A percentile compares a stretch with the other conserved stretches of the same genome.
Evolutionary conservation across 2,329 filamentous ascomycete genomes (phyloP).

Genomic region (Beauveria caledonica): DNA sequence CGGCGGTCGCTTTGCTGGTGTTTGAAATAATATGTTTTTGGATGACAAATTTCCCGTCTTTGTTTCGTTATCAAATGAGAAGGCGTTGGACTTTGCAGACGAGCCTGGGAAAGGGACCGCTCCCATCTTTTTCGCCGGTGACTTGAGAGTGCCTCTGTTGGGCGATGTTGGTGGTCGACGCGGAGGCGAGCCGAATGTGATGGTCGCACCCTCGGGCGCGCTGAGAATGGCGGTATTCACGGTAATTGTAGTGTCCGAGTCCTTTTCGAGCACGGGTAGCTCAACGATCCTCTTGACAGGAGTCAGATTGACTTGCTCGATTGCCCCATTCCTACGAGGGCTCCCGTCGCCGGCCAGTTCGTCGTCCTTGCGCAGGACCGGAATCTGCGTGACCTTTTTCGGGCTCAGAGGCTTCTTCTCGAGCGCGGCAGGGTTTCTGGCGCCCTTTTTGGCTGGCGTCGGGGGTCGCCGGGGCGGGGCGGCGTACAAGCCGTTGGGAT

Average conservation of each 20-base stretch:
- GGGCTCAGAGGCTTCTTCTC: constrained; percentile 50
- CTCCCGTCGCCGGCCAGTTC: constrained; percentile 53
- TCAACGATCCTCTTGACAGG: constrained; percentile 31
- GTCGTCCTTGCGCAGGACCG: constrained; percentile 32
- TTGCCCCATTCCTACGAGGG: constrained; percentile 33
- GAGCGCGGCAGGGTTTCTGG: constrained; percentile 26
- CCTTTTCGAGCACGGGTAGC: constrained; percentile 9
- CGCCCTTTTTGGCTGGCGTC: constrained; percentile 24
- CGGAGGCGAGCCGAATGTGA: constrained; percentile 46
- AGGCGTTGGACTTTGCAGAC: constrained; percentile 20
- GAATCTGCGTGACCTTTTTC: constrained; percentile 56
- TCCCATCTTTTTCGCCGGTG: constrained; percentile 41
- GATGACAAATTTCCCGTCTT: constrained; percentile 17
- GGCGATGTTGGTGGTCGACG: constrained; percentile 44
- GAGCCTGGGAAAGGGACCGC: constrained; percentile 24
- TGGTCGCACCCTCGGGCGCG: constrained; percentile 27
- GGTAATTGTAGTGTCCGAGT: constrained; percentile 19
- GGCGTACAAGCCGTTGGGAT: constrained; percentile 28
- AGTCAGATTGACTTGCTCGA: constrained; percentile 24
- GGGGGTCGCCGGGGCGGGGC: constrained; percentile 36
- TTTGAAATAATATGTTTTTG: constrained; percentile 36
- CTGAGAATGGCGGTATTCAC: constrained; percentile 23
- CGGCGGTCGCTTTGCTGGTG: constrained; percentile 43
- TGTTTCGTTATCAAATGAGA: constrained; percentile 7
- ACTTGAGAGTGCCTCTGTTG: constrained; percentile 46